These are phyloP conservation scores for Lentithecium fluviatile DNA, from an alignment of 495 filamentous ascomycete genomes.

Conservation along the genomic window DNA sequence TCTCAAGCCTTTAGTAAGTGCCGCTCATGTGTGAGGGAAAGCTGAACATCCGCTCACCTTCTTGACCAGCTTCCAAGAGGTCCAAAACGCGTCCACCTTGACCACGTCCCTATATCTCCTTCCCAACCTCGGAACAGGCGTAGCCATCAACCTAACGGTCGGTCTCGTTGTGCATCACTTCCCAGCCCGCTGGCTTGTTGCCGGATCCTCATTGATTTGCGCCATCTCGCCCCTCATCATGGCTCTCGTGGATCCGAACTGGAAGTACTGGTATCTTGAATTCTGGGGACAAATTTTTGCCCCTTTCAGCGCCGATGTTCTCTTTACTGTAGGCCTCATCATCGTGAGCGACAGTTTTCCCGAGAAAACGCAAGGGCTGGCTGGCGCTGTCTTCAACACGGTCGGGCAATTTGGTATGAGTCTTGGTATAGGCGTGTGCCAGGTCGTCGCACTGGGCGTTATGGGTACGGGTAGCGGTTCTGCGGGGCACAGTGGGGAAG, in stretches of 20 bases:
- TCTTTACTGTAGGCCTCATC: conserved; percentile 36
- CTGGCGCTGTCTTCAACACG: conserved; percentile 39
- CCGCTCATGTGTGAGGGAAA: neutral
- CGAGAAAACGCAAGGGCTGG: conserved; percentile 35
- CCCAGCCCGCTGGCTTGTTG: conserved; percentile 24
- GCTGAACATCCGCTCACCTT: neutral
- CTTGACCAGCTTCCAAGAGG: conserved; percentile 25
- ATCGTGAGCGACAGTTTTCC: conserved; percentile 37
- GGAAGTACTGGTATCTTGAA: conserved; percentile 38
- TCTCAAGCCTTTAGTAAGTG: conserved; percentile 47
- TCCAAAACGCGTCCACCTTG: conserved; percentile 26
- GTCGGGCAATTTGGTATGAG: conserved; percentile 31
- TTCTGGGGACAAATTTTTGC: conserved; percentile 34
- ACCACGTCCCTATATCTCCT: conserved; percentile 32
- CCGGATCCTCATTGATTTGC: conserved; percentile 15
- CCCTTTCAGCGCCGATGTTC: conserved; percentile 28
- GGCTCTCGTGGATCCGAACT: conserved; percentile 34
- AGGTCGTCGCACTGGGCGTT: conserved; percentile 19
- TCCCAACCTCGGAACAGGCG: conserved; percentile 28
- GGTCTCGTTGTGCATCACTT: conserved; percentile 33
- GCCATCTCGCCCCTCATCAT: conserved; percentile 33
- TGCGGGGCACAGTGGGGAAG: neutral
- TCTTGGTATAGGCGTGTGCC: conserved; percentile 20
- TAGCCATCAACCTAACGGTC: conserved; percentile 27
- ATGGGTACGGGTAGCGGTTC: conserved; percentile 6